Conservation (phyloP, 371 early-diverging fungal species). For the Mucor circinelloides region DNA sequence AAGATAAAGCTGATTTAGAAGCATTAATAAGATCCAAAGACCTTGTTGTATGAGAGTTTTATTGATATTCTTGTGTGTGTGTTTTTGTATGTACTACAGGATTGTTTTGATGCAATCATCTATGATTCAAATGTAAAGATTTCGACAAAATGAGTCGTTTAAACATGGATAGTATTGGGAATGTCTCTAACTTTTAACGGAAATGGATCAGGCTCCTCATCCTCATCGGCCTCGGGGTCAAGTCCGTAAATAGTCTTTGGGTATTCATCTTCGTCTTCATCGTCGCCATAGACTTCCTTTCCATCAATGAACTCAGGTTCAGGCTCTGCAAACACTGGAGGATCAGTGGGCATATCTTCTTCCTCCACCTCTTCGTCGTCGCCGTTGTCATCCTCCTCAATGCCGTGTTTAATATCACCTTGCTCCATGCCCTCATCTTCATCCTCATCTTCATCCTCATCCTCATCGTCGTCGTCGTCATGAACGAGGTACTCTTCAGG, state of each 20-base stretch:
- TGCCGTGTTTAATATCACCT: conserved; percentile 1
- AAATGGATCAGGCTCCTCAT: background rate
- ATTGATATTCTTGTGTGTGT: background rate
- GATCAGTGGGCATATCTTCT: conserved; percentile 16
- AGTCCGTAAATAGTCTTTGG: conserved; percentile 22
- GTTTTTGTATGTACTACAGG: background rate
- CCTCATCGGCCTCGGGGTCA: conserved; percentile 20
- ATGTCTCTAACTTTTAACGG: conserved; percentile 11
- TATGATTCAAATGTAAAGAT: background rate
- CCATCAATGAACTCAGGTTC: conserved; percentile 27
- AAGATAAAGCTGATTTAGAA: background rate
- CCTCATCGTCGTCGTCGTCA: background rate
- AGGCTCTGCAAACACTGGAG: conserved; percentile 14
- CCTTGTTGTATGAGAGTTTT: background rate
- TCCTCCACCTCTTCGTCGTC: conserved; percentile 6
- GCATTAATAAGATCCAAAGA: background rate
- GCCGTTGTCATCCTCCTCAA: background rate
- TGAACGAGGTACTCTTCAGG: background rate
- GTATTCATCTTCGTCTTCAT: conserved; percentile 33
- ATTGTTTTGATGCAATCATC: background rate
- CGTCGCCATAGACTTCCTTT: conserved; percentile 18
- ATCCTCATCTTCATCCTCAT: background rate
- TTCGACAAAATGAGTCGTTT: background rate
- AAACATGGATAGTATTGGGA: conserved; percentile 8
- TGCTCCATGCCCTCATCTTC: conserved; percentile 6